These are phyloP conservation scores for Paracamarosporium sp. DNA, from an alignment of 2,329 filamentous ascomycete genomes.

Conservation along the genomic window DNA sequence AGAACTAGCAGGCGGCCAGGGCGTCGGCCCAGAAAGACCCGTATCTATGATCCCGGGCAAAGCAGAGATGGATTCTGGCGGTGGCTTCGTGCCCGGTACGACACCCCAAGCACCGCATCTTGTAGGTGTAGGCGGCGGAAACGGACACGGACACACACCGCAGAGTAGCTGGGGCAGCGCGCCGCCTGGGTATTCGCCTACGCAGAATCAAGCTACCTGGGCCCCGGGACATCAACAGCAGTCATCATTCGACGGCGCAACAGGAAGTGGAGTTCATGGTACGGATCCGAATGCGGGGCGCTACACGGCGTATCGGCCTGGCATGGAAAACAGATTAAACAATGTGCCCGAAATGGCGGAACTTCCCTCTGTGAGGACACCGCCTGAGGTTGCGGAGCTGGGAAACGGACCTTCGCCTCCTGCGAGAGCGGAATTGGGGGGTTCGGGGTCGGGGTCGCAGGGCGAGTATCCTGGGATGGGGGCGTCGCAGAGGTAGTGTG, in stretches of 20 bases:
- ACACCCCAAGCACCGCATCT: slow-evolving; percentile 34
- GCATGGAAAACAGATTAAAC: too few species aligned
- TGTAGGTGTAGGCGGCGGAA: slow-evolving; percentile 41
- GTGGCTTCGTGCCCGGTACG: slow-evolving; percentile 31
- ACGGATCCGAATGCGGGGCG: not conserved
- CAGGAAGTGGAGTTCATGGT: too few species aligned
- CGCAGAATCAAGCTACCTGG: slow-evolving; percentile 17
- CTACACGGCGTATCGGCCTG: slow-evolving; percentile 12
- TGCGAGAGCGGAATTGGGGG: slow-evolving; percentile 24
- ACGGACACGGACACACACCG: slow-evolving; percentile 15
- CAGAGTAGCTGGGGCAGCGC: slow-evolving; percentile 31
- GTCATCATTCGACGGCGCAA: slow-evolving; percentile 18
- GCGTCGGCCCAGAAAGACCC: slow-evolving; percentile 36
- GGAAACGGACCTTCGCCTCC: slow-evolving; percentile 18
- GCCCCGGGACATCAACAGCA: slow-evolving; percentile 16
- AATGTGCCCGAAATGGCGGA: slow-evolving; percentile 24
- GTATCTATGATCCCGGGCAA: slow-evolving; percentile 33
- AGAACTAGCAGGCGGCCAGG: slow-evolving; percentile 34
- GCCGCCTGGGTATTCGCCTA: slow-evolving; percentile 40
- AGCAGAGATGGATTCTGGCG: slow-evolving; percentile 39
- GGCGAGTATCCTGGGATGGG: not conserved
- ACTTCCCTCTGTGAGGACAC: slow-evolving; percentile 20
- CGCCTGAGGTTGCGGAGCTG: slow-evolving; percentile 29
- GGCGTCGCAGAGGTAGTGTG: too few species aligned
- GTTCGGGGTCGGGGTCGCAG: not conserved